Conservation (phyloP, 164 flowering plant species). For the Tinospora cordifolia region DNA sequence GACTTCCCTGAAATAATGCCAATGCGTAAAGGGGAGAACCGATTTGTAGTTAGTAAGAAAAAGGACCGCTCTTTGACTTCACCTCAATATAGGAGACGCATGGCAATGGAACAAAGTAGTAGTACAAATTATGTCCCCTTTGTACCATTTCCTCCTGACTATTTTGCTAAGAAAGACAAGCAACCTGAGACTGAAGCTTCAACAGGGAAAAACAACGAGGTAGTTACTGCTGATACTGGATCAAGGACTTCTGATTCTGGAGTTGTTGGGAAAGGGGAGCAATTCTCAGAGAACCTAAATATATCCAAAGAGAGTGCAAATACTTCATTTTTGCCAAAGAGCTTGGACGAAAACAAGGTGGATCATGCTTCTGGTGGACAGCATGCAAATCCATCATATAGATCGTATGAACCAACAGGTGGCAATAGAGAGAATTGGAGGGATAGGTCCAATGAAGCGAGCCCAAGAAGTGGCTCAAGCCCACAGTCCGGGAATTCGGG, state of each 20-base stretch:
- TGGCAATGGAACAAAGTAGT: conserved; percentile 60
- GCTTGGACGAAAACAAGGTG: conserved; percentile 8
- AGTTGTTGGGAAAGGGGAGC: conserved; percentile 1
- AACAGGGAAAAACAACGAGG: conserved; percentile 11
- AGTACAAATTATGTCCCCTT: conserved; percentile 67
- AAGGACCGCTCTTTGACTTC: conserved; percentile 78
- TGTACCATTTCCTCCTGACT: conserved; percentile 92
- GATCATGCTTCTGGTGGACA: conserved; percentile 11
- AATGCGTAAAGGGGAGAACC: conserved; percentile 76
- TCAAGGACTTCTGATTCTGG: background rate
- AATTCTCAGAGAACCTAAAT: conserved; percentile 17
- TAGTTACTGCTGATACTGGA: conserved; percentile 18
- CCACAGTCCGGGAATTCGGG: conserved; percentile 17
- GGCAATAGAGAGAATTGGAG: conserved; percentile 15
- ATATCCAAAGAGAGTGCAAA: conserved; percentile 16
- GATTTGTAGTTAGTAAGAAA: conserved; percentile 77
- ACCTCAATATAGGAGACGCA: conserved; percentile 55
- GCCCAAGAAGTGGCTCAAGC: conserved; percentile 8
- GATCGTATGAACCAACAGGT: conserved; percentile 6
- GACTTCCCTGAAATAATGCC: conserved; percentile 91
- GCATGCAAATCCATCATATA: conserved; percentile 12
- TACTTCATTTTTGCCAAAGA: conserved; percentile 17
- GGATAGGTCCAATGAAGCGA: conserved; percentile 8
- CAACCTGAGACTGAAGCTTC: conserved; percentile 23
- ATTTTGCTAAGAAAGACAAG: conserved; percentile 67